Base-by-base conservation (phyloP, 345 rosid species). In the Populus nigra region DNA sequence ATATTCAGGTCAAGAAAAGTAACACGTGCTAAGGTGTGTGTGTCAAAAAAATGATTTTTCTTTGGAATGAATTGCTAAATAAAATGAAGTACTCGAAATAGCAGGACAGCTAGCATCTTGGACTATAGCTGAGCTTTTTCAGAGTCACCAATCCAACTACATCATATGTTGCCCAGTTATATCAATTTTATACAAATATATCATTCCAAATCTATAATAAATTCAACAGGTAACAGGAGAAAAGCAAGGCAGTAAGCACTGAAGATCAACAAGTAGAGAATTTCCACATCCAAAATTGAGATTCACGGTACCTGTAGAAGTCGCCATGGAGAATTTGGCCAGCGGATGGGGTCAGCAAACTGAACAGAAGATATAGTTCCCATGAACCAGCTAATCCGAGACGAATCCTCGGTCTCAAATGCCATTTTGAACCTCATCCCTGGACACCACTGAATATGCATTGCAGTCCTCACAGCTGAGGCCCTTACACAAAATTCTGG, bases 371-470 rank as follows among this genome's bases (percentile, higher is more conserved):
- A 91, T 41, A 92, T 89, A 27, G 94, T 92, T 39, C 99, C 99
- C 96, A 91, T 92, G 79, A 95, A 95, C 98, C 99, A 95, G 79
- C 99, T 95, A 43, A 95, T 91, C 71, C 98, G 84, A 15, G 99
- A 95, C 0, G 98, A 91, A 75, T 95, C 99, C 73, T 95, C 99
- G 0, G 98, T 93, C 83, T 95, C 99, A 69, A 95, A 95, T 43
- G 99, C 88, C 99, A 95, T 95, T 79, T 95, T 95, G 80, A 95
- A 95, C 84, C 97, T 87, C 94, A 95, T 92, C 68, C 99, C 99
- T 0, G 91, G 77, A 81, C 91, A 88, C 99, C 99, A 95, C 36
- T 87, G 93, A 29, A 89, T 89, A 82, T 83, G 84, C 93, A 93
- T 92, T 1, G 99, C 89, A 41, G 88, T 81, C 68, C 88, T 80